These are phyloP conservation scores for Dothidotthia symphoricarpi DNA, from an alignment of 2,329 filamentous ascomycete genomes.

Conservation along the genomic window DNA sequence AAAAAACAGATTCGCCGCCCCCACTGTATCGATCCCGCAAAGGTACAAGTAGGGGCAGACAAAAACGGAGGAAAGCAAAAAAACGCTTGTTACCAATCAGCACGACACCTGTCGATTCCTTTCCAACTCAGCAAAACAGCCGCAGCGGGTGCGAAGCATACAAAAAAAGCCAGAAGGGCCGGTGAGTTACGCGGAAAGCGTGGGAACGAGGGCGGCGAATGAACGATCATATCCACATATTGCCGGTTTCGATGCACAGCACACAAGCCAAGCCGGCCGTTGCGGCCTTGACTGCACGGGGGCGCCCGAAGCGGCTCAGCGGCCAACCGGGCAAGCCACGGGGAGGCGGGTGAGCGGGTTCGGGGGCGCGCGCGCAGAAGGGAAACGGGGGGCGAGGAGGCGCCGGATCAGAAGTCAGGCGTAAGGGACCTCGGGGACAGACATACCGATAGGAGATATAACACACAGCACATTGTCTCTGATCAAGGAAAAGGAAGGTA, in stretches of 20 bases:
- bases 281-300: constrained; percentile 28
- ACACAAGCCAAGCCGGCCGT: constrained; percentile 20
- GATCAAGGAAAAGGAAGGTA: constrained; percentile 20
- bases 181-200: constrained; percentile 29
- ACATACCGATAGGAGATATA: constrained; percentile 42
- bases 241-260: constrained; percentile 41
- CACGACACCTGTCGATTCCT: constrained; percentile 26
- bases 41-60: constrained; percentile 10
- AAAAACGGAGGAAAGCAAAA: constrained; percentile 34
- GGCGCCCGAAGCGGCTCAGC: constrained; percentile 23
- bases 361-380: constrained; percentile 18
- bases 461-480: constrained; percentile 27
- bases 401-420: constrained; percentile 45
- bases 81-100: constrained; percentile 46
- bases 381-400: constrained; percentile 31
- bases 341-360: constrained; percentile 33
- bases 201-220: constrained; percentile 34
- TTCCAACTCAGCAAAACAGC: constrained; percentile 35
- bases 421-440: constrained; percentile 45
- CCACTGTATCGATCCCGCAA: constrained; percentile 17
- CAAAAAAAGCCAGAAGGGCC: constrained; percentile 31
- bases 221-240: constrained; percentile 47
- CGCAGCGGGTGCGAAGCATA: constrained; percentile 41
- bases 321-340: constrained; percentile 43
- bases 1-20: constrained; percentile 8